A percentile compares a stretch with the other conserved stretches of the same genome.
phyloP scores from a whole-genome alignment of 2,329 filamentous ascomycete species.

The Pseudogymnoascus sp. region DNA sequence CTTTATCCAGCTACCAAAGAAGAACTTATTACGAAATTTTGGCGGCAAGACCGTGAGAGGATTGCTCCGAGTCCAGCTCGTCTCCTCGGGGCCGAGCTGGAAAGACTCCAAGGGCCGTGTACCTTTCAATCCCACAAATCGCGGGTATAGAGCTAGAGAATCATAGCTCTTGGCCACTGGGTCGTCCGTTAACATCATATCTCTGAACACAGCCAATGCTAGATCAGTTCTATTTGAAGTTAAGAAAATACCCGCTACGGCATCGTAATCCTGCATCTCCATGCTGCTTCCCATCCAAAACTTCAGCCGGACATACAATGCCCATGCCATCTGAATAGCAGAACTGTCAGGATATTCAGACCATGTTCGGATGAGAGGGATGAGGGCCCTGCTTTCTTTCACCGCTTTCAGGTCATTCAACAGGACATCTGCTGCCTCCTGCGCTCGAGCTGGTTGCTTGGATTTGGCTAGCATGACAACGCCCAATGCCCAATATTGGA shows the following conservation, averaged over 20 bases:
- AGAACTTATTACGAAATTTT: conserved; percentile 63
- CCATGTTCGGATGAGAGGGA: conserved; percentile 65
- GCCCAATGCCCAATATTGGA: conserved; percentile 58
- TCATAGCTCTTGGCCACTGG: conserved; percentile 18
- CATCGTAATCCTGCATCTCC: conserved; percentile 70
- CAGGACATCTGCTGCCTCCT: conserved; percentile 49
- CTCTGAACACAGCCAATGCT: conserved; percentile 72
- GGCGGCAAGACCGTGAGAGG: conserved; percentile 45
- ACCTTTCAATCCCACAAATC: conserved; percentile 11
- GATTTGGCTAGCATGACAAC: conserved; percentile 55
- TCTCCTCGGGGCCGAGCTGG: conserved; percentile 29
- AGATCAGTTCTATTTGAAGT: conserved; percentile 57
- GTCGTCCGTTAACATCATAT: conserved; percentile 62
- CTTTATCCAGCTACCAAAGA: conserved; percentile 85
- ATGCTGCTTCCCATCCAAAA: conserved; percentile 53
- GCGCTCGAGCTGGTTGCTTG: conserved; percentile 54
- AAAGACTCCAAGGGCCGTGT: conserved; percentile 18
- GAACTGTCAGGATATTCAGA: conserved; percentile 43
- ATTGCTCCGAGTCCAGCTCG: conserved; percentile 26
- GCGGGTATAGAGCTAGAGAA: conserved; percentile 23
- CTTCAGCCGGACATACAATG: conserved; percentile 59
- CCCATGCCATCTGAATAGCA: conserved; percentile 55
- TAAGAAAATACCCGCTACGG: conserved; percentile 65
- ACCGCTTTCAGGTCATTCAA: conserved; percentile 38
- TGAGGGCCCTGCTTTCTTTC: conserved; percentile 49